Evolutionary conservation across 306 rosid species (phyloP), one percentile per base, ranked within the genome.

Genomic region (Mimosa pudica): DNA sequence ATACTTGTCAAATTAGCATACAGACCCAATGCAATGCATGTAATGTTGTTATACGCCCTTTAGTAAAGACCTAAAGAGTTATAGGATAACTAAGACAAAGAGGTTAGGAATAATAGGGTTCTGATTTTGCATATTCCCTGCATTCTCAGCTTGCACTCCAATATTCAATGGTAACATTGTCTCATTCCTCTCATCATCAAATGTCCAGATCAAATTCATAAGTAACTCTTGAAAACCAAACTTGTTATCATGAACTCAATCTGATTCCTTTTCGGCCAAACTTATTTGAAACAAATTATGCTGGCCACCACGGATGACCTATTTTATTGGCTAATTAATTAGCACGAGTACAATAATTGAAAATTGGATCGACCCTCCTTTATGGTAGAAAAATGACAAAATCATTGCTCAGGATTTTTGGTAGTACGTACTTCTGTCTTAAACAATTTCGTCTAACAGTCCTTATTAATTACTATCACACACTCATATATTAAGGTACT

Each of bases 1-100:
- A 24, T 24, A 12, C 32, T 11, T 41, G 12, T 74, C 71, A 38
- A 66, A 72, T 4, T 62, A 62, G 10, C 1, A 11, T 30, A 32
- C 11, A 10, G 67, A 62, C 69, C 44, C 69, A 33, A 64, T 64
- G 70, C 70, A 64, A 7, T 64, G 70, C 46, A 36, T 35, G 46
- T 64, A 42, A 11, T 33, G 4, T 35, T 35, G 10, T 5, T 63
- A 14, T 33, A 46, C 7, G 12, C 41, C 17, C 67, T 41, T 32
- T 62, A 62, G 11, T 14, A 12, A 64, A 35, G 70, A 24, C 77
- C 82, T 77, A 80, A 1, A 24, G 35, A 14, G 51, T 77, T 65
- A 54, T 57, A 77, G 75, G 60, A 65, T 60, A 12, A 64, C 18
- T 66, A 57, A 71, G 84, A 71, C 71, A 35, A 24, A 10, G 8